phyloP scores from a whole-genome alignment of 179 eudicot genomes.

The Corrigiola litoralis region DNA sequence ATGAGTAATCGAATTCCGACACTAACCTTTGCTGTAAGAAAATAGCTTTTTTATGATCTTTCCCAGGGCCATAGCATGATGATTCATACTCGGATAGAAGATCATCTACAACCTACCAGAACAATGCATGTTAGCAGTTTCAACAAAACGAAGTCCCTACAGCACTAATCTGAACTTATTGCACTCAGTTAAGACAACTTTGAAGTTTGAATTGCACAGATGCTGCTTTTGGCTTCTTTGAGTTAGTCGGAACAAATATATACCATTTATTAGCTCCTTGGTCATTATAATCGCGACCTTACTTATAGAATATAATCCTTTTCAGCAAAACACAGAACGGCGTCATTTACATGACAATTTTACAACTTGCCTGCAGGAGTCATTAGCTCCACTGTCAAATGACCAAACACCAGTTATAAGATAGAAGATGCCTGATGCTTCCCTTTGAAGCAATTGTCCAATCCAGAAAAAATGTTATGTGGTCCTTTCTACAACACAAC shows the following conservation, averaged over 20 bases:
- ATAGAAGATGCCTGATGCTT: too few relatives aligned
- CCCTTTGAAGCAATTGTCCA: too few relatives aligned
- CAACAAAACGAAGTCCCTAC: not conserved
- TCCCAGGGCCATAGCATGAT: slow-evolving; percentile 83
- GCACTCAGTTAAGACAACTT: slow-evolving; percentile 1
- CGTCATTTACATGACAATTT: too few relatives aligned
- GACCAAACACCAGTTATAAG: too few relatives aligned
- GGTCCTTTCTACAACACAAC: too few relatives aligned
- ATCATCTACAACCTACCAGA: slow-evolving; percentile 65
- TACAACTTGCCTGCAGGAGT: too few relatives aligned
- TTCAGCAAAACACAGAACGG: too few relatives aligned
- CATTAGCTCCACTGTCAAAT: too few relatives aligned
- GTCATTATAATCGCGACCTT: too few relatives aligned
- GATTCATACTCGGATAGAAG: slow-evolving; percentile 71
- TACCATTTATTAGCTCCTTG: too few relatives aligned
- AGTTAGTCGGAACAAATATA: not conserved
- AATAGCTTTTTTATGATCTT: slow-evolving; percentile 57
- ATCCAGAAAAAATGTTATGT: too few relatives aligned
- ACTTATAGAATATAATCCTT: too few relatives aligned
- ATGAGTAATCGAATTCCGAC: not conserved
- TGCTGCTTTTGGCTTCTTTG: not conserved
- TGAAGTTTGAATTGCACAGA: not conserved
- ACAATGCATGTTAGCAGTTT: slow-evolving; percentile 8
- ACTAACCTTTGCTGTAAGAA: slow-evolving; percentile 81
- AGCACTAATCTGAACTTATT: slow-evolving; percentile 3